Evolutionary conservation across 768 basidiomycete species (phyloP).

Genomic region (Cystobasidiopsis lactophilus): DNA sequence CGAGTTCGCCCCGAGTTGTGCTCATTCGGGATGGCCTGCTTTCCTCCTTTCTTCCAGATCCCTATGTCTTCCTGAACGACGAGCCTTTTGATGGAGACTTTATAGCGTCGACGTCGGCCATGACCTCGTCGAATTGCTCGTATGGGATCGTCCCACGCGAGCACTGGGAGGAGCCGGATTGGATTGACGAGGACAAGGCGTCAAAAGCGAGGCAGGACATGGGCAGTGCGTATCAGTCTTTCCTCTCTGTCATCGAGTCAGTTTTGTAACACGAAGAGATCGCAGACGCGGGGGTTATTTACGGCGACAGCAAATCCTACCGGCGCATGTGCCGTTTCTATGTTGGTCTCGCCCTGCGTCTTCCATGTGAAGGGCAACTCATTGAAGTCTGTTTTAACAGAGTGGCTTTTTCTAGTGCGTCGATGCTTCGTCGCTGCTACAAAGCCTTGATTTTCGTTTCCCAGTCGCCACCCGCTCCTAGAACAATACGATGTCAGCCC

Average conservation of each 20-base stretch:
- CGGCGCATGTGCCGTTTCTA: constrained; percentile 92
- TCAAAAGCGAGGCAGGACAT: no score
- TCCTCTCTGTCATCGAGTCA: no score
- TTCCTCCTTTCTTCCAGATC: constrained; percentile 34
- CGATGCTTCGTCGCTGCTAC: constrained; percentile 25
- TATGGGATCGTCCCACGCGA: constrained; percentile 26
- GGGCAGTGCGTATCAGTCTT: no score
- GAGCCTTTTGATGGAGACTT: constrained; percentile 51
- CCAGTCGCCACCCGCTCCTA: constrained; percentile 56
- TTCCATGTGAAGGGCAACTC: no score
- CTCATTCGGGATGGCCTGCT: background rate
- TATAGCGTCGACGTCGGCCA: constrained; percentile 31
- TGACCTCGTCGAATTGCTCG: constrained; percentile 15
- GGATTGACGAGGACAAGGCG: constrained; percentile 53
- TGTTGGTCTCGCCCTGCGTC: no score
- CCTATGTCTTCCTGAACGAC: constrained; percentile 71
- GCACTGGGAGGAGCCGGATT: constrained; percentile 45
- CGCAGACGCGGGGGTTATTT: constrained; percentile 36
- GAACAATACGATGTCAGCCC: constrained; percentile 40
- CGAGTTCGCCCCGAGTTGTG: background rate
- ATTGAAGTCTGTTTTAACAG: no score
- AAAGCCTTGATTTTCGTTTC: constrained; percentile 31
- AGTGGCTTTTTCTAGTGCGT: constrained; percentile 36
- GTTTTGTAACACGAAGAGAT: constrained; percentile 44
- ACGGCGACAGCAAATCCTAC: constrained; percentile 36